Conservation (phyloP, 1,284 basidiomycete species). For the Tetrapyrgos nigripes region DNA sequence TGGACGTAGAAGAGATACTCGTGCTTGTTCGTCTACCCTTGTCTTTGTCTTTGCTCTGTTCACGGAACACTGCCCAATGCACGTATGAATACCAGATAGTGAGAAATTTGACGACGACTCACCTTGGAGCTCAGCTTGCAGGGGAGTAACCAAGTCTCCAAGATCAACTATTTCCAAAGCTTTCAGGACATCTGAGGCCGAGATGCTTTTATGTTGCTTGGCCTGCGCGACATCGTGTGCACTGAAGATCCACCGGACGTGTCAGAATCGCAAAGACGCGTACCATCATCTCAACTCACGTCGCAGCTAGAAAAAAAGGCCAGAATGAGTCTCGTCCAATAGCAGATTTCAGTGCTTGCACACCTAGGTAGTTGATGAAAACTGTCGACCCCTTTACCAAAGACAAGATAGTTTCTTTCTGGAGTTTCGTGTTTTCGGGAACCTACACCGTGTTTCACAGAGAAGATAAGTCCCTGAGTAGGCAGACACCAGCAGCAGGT, state of each 20-base stretch:
- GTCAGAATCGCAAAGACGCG: slow-evolving; percentile 13
- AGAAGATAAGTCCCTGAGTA: background rate
- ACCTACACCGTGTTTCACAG: slow-evolving; percentile 56
- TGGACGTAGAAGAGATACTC: slow-evolving; percentile 18
- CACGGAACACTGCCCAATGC: slow-evolving; percentile 59
- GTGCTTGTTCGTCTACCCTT: slow-evolving; percentile 53
- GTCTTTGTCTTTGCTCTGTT: slow-evolving; percentile 59
- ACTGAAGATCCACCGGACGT: slow-evolving; percentile 42
- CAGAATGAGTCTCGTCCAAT: slow-evolving; percentile 13
- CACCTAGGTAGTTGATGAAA: slow-evolving; percentile 91
- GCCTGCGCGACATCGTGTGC: slow-evolving; percentile 87
- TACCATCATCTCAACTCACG: slow-evolving; percentile 51
- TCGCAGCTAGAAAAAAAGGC: slow-evolving; percentile 57
- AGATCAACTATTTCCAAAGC: slow-evolving; percentile 86
- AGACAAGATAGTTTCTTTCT: slow-evolving; percentile 86
- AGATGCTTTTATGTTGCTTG: slow-evolving; percentile 88
- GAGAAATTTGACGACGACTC: slow-evolving; percentile 26
- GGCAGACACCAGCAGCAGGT: slow-evolving; percentile 2
- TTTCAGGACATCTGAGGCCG: slow-evolving; percentile 87
- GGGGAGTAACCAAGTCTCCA: slow-evolving; percentile 70
- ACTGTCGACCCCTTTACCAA: slow-evolving; percentile 87
- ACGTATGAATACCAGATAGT: background rate
- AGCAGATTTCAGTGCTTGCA: slow-evolving; percentile 31
- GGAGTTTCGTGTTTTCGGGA: slow-evolving; percentile 84
- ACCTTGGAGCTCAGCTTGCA: slow-evolving; percentile 81